phyloP scores from a whole-genome alignment of 2,329 filamentous ascomycete species.

The Fusarium oligoseptatum region DNA sequence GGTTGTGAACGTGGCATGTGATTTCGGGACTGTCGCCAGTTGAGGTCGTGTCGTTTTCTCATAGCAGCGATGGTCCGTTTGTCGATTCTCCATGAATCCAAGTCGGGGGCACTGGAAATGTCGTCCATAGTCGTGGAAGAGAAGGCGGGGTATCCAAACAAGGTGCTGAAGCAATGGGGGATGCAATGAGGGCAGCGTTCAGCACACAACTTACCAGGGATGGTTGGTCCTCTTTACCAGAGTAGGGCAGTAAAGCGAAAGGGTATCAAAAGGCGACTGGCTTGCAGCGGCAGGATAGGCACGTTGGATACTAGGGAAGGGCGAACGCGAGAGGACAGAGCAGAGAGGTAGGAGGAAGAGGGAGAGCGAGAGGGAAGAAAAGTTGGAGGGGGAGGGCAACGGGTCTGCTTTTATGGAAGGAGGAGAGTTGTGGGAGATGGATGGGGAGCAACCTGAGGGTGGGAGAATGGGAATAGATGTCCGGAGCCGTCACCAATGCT shows the following conservation, averaged over 20 bases:
- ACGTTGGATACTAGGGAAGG: conserved; percentile 39
- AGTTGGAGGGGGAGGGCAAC: conserved; percentile 39
- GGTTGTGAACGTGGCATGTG: conserved; percentile 16
- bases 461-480: conserved; percentile 31
- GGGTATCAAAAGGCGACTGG: conserved; percentile 46
- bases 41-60: conserved; percentile 1
- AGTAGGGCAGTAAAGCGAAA: conserved; percentile 35
- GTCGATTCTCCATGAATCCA: conserved; percentile 1
- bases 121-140: conserved; percentile 5
- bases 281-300: conserved; percentile 42
- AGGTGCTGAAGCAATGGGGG: conserved; percentile 6
- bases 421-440: conserved; percentile 23
- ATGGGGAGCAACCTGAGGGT: background rate
- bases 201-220: conserved; percentile 45
- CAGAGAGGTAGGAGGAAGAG: conserved; percentile 29
- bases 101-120: background rate
- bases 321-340: conserved; percentile 45
- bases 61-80: conserved; percentile 20
- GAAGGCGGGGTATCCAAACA: background rate
- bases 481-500: conserved; percentile 31
- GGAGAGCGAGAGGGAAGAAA: conserved; percentile 27
- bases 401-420: conserved; percentile 45
- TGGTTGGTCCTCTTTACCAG: conserved; percentile 34
- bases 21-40: conserved; percentile 24
- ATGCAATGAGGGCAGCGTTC: conserved; percentile 8